Base-by-base conservation (phyloP, 2,329 filamentous ascomycete genomes). In the Alternaria ventricosa region DNA sequence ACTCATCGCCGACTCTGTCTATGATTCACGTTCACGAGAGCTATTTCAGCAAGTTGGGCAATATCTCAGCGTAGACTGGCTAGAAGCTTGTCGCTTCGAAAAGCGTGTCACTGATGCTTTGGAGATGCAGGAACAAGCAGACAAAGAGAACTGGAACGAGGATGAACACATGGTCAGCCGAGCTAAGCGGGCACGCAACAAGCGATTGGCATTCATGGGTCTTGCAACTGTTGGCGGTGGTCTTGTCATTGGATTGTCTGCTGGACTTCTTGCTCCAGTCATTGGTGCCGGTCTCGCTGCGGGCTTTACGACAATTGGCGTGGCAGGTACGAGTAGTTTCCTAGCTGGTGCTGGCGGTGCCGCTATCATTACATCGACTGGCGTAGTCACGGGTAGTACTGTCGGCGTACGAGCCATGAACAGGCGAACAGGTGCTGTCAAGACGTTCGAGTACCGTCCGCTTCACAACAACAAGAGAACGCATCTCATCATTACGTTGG, bases 101-200 rank as follows among this genome's bases (percentile, higher is more conserved):
- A 98, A 97, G 82, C 91, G 94, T 57, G 93, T 99, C 6, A 97
- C 96, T 8, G 96, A 99, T 80, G 94, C 96, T 1, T 84, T 99
- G 22, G 96, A 99, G 80, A 97, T 99, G 93, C 95, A 98, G 81
- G 94, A 98, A 79, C 90, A 92, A 50, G 93, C 93, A 6, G 92
- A 94, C 67, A 96, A 95, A 74, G 96, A 99, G 81, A 97, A 95
- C 67, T 99, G 96, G 96, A 96, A 97, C 70, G 96, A 99, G 79
- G 91, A 96, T 11, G 93, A 96, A 68, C 94, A 98, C 77, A 93
- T 98, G 86, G 93, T 97, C 79, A 87, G 85, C 62, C 88, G 96
- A 50, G 87, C 92, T 55, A 97, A 97, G 78, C 83, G 88, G 75
- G 93, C 92, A 1, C 84, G 94, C 63, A 97, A 92, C 78, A 89